Evolutionary conservation across 176 grass and related monocot genomes (phyloP).

Genomic region (Leersia perrieri): DNA sequence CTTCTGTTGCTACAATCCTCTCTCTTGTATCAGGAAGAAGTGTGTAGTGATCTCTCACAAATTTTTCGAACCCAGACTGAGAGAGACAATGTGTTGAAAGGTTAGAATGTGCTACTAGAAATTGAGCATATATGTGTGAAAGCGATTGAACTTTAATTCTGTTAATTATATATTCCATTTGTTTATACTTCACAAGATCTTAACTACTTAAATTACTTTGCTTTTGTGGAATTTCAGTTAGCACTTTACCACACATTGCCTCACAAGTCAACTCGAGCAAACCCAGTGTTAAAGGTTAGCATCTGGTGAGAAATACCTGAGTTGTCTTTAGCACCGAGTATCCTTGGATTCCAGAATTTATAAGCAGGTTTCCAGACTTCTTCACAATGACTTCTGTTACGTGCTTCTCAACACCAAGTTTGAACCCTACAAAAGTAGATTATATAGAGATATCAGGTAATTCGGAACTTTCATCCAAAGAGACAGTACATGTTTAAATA

Average conservation of each 20-base stretch:
- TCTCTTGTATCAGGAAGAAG: conserved; percentile 94
- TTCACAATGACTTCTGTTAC: conserved; percentile 74
- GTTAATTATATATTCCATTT: background rate
- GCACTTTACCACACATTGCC: background rate
- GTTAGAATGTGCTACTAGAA: background rate
- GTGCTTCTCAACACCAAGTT: conserved; percentile 74
- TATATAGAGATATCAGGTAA: background rate
- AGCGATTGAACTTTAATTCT: conserved; percentile 6
- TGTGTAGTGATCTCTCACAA: conserved; percentile 78
- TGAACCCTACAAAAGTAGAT: conserved; percentile 68
- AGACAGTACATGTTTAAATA: background rate
- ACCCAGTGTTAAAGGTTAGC: background rate
- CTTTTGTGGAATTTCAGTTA: background rate
- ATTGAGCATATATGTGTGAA: background rate
- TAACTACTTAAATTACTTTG: background rate
- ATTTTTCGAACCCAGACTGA: conserved; percentile 96
- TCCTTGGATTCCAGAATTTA: conserved; percentile 82
- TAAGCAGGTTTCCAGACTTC: conserved; percentile 61
- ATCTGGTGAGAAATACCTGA: conserved; percentile 49
- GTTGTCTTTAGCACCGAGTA: conserved; percentile 86
- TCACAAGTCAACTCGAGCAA: background rate
- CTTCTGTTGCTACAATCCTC: conserved; percentile 91
- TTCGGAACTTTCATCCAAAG: background rate
- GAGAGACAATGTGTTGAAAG: background rate
- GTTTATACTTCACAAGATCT: background rate